Percentiles rank a stretch among this genome's conserved stretches.
These are phyloP conservation scores for Exophiala mesophila DNA, from an alignment of 2,329 filamentous ascomycete genomes.

Conservation along the genomic window DNA sequence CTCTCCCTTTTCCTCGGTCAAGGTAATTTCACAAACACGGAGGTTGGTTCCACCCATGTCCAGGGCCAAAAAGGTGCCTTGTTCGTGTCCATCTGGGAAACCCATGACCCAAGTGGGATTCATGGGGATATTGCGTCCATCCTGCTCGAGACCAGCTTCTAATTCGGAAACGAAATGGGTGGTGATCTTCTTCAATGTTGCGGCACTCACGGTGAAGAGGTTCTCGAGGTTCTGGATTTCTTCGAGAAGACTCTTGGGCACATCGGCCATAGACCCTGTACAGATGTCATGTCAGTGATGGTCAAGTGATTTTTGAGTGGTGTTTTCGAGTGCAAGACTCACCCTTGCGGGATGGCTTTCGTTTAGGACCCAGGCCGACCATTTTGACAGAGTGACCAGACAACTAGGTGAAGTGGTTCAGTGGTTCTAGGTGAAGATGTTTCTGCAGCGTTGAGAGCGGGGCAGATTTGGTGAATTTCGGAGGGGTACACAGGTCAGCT, in stretches of 20 bases:
- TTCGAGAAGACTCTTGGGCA: slow-evolving; percentile 74
- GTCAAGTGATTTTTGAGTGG: too few species aligned
- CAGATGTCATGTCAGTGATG: slow-evolving; percentile 1
- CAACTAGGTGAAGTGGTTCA: too few species aligned
- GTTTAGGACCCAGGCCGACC: slow-evolving; percentile 61
- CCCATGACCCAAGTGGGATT: slow-evolving; percentile 95
- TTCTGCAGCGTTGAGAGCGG: too few species aligned
- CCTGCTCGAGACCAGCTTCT: slow-evolving; percentile 75
- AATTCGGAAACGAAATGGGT: slow-evolving; percentile 86
- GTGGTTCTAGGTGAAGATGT: too few species aligned
- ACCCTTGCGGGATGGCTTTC: slow-evolving; percentile 68
- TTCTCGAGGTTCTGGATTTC: slow-evolving; percentile 83
- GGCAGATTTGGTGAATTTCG: too few species aligned
- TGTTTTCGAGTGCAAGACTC: slow-evolving; percentile 40
- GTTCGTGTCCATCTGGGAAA: slow-evolving; percentile 80
- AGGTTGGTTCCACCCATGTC: slow-evolving; percentile 97
- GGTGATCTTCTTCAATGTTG: slow-evolving; percentile 84
- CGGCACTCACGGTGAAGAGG: slow-evolving; percentile 69
- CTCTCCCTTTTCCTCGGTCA: slow-evolving; percentile 81
- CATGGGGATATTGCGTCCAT: slow-evolving; percentile 97
- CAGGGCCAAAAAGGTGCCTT: slow-evolving; percentile 79
- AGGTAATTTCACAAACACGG: slow-evolving; percentile 85
- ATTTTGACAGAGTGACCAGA: slow-evolving; percentile 51
- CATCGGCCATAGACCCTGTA: slow-evolving; percentile 80
- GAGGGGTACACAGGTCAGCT: too few species aligned